Evolutionary conservation across 2,329 filamentous ascomycete species (phyloP).

Genomic region (Didymosphaeria variabile): DNA sequence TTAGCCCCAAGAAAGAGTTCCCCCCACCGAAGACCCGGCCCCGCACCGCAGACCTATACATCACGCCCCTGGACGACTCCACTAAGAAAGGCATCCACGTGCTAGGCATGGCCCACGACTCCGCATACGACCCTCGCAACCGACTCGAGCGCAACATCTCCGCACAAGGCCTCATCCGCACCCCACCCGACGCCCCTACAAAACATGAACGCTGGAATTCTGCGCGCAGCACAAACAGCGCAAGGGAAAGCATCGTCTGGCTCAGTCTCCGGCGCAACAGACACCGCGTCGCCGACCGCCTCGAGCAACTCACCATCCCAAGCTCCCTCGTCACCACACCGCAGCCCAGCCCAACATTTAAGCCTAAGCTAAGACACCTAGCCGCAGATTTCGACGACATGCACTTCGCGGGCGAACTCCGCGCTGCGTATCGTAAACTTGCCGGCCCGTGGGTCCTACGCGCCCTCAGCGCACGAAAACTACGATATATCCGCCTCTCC

Average conservation of each 20-base stretch:
- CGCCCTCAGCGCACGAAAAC: constrained; percentile 30
- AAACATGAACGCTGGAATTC: not conserved
- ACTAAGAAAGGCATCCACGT: constrained; percentile 34
- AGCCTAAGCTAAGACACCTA: not conserved
- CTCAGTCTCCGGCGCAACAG: constrained; percentile 23
- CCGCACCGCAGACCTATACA: constrained; percentile 20
- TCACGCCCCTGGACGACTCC: constrained; percentile 18
- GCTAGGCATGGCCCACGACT: constrained; percentile 28
- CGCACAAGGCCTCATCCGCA: constrained; percentile 27
- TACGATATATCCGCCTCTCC: constrained; percentile 31
- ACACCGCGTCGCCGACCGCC: not conserved
- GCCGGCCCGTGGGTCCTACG: constrained; percentile 33
- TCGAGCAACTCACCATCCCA: constrained; percentile 27
- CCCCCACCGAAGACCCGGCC: constrained; percentile 32
- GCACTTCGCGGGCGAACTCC: constrained; percentile 31
- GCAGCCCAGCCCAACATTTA: constrained; percentile 1
- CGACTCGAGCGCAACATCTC: constrained; percentile 32
- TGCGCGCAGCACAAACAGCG: constrained; percentile 12
- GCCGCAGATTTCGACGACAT: constrained; percentile 40
- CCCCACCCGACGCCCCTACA: not conserved
- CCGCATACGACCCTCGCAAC: constrained; percentile 26
- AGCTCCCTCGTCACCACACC: constrained; percentile 21
- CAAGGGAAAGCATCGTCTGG: constrained; percentile 24
- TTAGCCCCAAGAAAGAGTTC: constrained; percentile 37
- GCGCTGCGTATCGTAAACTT: constrained; percentile 26